A percentile compares a stretch with the other conserved stretches of the same genome.
Evolutionary conservation across 805 yeast genomes (phyloP).

Genomic region (Candida bentonensis): DNA sequence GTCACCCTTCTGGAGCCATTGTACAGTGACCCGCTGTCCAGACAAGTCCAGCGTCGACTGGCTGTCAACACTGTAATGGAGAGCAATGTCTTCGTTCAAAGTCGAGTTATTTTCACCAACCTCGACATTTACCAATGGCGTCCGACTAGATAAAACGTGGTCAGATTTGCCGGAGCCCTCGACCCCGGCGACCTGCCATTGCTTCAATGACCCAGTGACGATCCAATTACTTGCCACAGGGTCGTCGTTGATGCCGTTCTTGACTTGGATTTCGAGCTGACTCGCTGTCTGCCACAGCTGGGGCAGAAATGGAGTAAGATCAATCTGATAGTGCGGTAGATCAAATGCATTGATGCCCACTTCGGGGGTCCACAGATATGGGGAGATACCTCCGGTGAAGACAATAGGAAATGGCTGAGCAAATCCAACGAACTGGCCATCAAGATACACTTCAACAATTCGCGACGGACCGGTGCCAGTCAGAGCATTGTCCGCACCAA

Average conservation of each 20-base stretch:
- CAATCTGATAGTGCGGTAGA: slow-evolving; percentile 56
- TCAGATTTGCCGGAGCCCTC: slow-evolving; percentile 13
- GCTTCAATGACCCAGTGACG: slow-evolving; percentile 18
- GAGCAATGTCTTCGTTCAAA: not conserved
- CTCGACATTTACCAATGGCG: not conserved
- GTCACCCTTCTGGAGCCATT: not conserved
- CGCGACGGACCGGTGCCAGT: slow-evolving; percentile 24
- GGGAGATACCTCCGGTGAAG: slow-evolving; percentile 71
- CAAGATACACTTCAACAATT: slow-evolving; percentile 44
- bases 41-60: slow-evolving; percentile 1
- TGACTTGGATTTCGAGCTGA: slow-evolving; percentile 40
- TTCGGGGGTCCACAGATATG: slow-evolving; percentile 68
- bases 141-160: slow-evolving; percentile 4
- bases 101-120: not conserved
- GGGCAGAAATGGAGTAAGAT: slow-evolving; percentile 58
- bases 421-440: slow-evolving; percentile 45
- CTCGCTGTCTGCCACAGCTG: slow-evolving; percentile 39
- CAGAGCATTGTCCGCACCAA: slow-evolving; percentile 10
- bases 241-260: slow-evolving; percentile 12
- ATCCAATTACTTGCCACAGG: slow-evolving; percentile 19
- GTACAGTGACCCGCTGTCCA: not conserved
- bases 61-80: not conserved
- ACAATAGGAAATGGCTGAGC: slow-evolving; percentile 60
- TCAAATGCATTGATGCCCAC: slow-evolving; percentile 67
- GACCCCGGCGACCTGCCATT: slow-evolving; percentile 17